These are phyloP conservation scores for Aspergillus carbonarius DNA, from an alignment of 2,329 filamentous ascomycete genomes.

Conservation along the genomic window DNA sequence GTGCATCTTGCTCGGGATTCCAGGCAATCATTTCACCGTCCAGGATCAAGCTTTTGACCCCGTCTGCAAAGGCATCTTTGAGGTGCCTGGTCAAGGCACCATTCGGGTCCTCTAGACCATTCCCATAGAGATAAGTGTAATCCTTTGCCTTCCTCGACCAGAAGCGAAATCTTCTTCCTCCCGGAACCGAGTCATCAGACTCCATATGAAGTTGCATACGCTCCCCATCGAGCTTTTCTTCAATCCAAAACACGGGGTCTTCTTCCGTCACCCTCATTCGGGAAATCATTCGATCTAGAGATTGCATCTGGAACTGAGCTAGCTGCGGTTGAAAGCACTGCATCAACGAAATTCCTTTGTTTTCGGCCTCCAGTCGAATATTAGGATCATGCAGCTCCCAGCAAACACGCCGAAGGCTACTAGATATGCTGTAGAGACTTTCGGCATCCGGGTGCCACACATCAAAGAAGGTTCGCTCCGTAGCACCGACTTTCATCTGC, in stretches of 20 bases:
- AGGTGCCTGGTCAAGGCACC: slow-evolving; percentile 79
- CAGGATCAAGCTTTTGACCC: slow-evolving; percentile 82
- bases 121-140: slow-evolving; percentile 91
- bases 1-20: slow-evolving; percentile 81
- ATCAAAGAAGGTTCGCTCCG: slow-evolving; percentile 84
- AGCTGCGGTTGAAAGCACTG: slow-evolving; percentile 96
- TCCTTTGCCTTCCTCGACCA: slow-evolving; percentile 97
- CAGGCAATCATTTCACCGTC: slow-evolving; percentile 99
- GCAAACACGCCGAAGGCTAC: slow-evolving; percentile 83
- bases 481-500: slow-evolving; percentile 72
- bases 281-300: slow-evolving; percentile 75
- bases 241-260: slow-evolving; percentile 85
- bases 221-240: slow-evolving; percentile 96
- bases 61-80: slow-evolving; percentile 70
- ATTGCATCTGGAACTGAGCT: slow-evolving; percentile 84
- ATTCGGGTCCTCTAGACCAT: slow-evolving; percentile 69
- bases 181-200: slow-evolving; percentile 64
- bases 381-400: slow-evolving; percentile 83
- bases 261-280: slow-evolving; percentile 66
- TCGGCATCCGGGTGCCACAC: slow-evolving; percentile 79
- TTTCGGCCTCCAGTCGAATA: slow-evolving; percentile 70
- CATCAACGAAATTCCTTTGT: slow-evolving; percentile 77
- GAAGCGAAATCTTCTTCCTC: slow-evolving; percentile 75
- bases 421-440: slow-evolving; percentile 82
- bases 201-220: slow-evolving; percentile 95